These are phyloP conservation scores for Fomitopsis schrenkii DNA, from an alignment of 1,284 basidiomycete genomes.

Conservation along the genomic window DNA sequence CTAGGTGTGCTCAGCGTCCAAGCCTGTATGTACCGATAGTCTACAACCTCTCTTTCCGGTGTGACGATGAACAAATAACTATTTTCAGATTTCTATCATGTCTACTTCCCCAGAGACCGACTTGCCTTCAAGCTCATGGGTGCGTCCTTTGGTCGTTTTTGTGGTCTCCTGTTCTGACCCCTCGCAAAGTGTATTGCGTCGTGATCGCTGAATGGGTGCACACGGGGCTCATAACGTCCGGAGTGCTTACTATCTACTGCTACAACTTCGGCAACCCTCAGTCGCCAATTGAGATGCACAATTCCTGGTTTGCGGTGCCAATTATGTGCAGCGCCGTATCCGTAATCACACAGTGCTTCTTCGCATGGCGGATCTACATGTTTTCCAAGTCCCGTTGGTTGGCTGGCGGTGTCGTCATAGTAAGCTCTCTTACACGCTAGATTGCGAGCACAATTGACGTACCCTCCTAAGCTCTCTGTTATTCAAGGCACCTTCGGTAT, in stretches of 20 bases:
- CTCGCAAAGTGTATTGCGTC: conserved; percentile 8
- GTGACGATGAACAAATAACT: background rate
- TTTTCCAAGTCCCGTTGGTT: conserved; percentile 11
- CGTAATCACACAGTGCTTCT: conserved; percentile 8
- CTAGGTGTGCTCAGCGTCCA: conserved; percentile 4
- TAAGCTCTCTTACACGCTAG: background rate
- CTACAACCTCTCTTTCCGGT: background rate
- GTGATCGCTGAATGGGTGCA: conserved; percentile 12
- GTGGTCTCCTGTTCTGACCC: background rate
- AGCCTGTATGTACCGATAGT: background rate
- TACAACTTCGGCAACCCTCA: conserved; percentile 9
- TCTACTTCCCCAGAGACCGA: conserved; percentile 6
- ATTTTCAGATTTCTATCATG: conserved; percentile 7
- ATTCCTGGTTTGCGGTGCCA: conserved; percentile 12
- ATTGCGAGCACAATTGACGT: background rate
- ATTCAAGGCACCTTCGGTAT: background rate
- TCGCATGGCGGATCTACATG: conserved; percentile 14
- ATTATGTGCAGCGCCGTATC: conserved; percentile 11
- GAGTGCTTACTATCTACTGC: conserved; percentile 9
- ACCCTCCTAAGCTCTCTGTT: background rate
- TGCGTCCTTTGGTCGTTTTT: background rate
- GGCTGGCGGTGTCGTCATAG: conserved; percentile 2
- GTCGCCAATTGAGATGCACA: conserved; percentile 3
- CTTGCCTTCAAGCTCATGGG: conserved; percentile 3
- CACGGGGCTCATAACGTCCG: conserved; percentile 8